These are phyloP conservation scores for Jasminum sambac DNA, from an alignment of 257 asterid species.

Conservation along the genomic window DNA sequence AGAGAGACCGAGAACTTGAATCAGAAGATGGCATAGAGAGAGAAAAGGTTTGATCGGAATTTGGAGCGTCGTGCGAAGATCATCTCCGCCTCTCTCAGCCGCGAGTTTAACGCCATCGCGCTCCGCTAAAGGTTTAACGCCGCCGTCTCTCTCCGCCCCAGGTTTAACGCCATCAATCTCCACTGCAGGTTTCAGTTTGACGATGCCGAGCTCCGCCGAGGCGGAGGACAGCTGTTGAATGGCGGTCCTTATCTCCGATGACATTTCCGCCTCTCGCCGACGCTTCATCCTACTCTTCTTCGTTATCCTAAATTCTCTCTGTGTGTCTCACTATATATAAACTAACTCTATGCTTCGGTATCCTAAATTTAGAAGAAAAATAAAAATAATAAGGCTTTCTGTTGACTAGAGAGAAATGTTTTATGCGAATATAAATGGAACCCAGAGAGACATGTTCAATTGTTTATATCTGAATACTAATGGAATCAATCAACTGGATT, in stretches of 20 bases:
- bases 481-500: no score
- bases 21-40: slow-evolving; percentile 60
- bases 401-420: neutral
- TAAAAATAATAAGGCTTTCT: no score
- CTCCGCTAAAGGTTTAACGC: slow-evolving; percentile 30
- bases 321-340: no score
- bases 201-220: slow-evolving; percentile 27
- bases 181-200: slow-evolving; percentile 30
- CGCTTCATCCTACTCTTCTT: slow-evolving; percentile 86
- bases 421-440: no score
- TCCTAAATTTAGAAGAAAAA: neutral
- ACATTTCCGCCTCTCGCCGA: slow-evolving; percentile 45
- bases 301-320: no score
- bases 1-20: slow-evolving; percentile 79
- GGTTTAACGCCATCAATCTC: neutral
- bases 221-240: slow-evolving; percentile 62
- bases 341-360: neutral
- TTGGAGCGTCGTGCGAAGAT: slow-evolving; percentile 8
- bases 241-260: slow-evolving; percentile 67
- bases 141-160: slow-evolving; percentile 26
- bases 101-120: neutral
- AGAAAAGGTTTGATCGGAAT: slow-evolving; percentile 75
- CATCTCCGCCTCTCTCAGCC: neutral
- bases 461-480: no score
- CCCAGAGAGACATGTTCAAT: no score